Base-by-base conservation (phyloP, 2,329 filamentous ascomycete genomes). In the Xylaria sp. region DNA sequence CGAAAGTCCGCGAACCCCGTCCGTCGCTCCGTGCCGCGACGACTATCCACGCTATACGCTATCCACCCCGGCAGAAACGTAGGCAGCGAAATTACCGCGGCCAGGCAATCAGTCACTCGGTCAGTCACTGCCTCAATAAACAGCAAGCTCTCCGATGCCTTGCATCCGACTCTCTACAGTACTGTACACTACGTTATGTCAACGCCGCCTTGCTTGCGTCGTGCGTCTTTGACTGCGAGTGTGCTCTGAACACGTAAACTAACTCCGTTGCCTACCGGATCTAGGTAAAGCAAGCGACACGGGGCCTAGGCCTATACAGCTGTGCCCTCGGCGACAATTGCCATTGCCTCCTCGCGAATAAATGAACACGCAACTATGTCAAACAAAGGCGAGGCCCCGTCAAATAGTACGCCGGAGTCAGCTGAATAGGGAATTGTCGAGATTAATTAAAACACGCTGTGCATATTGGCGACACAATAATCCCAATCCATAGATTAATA, bases 281-380 rank as follows among this genome's bases (percentile, higher is more conserved):
- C 38, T 7, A 63, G 63, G 40, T 38, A 63, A 54, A 46, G n/a
- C 41, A 65, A 53, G 62, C 62, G 62, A 65, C 51, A 38, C 48
- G 43, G 51, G 35, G 48, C 43, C 48, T 31, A 31, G 54, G 23
- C 52, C 47, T 57, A 35, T 43, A 54, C 40, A 49, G 35, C 52
- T 44, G 55, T 46, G 35, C 40, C 55, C 57, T 52, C 59, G 46
- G 54, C 54, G 51, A 59, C 21, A 51, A 40, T 38, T 19, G 44
- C n/a, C 37, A 54, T 58, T 44, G 31, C 52, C 23, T 21, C 43
- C 40, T 38, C 44, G n/a, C 33, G 33, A 40, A 61, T 21, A 17
- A 41, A 58, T 38, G 31, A 38, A 47, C 54, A 41, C 15, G 44
- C 51, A 43, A 40, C 35, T 37, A 27, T 21, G 41, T 51, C 51